Evolutionary conservation across 768 basidiomycete species (phyloP).

Genomic region (Cystofilobasidium bisporidii): DNA sequence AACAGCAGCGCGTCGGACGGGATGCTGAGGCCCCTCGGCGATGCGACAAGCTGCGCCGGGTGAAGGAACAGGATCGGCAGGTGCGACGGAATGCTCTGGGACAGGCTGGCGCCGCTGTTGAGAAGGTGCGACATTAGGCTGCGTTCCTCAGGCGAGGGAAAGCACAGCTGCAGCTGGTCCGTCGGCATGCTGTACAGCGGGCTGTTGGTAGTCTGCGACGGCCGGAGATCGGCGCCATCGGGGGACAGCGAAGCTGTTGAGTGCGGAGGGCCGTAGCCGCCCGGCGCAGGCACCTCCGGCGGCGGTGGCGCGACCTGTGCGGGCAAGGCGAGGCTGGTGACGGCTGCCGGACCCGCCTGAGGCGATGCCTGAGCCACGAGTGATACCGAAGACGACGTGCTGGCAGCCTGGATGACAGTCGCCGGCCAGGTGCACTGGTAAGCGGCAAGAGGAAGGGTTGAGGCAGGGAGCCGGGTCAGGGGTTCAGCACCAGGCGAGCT

Average conservation of each 20-base stretch:
- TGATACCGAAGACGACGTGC: too few species aligned
- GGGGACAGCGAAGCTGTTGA: too few species aligned
- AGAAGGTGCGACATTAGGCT: neutral
- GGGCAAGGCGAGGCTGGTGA: too few species aligned
- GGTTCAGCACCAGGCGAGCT: too few species aligned
- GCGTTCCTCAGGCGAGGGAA: neutral
- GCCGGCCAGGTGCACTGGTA: neutral
- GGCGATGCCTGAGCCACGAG: too few species aligned
- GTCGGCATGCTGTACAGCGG: neutral
- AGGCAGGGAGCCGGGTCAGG: neutral
- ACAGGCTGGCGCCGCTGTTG: neutral
- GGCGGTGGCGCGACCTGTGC: too few species aligned
- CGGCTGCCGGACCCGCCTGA: too few species aligned
- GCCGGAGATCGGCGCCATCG: too few species aligned
- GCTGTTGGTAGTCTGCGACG: neutral
- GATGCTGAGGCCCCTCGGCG: slow-evolving; percentile 1
- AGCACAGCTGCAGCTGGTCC: neutral
- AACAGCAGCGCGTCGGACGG: slow-evolving; percentile 11
- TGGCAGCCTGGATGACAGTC: neutral
- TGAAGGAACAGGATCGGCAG: slow-evolving; percentile 7
- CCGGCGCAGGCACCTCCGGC: too few species aligned
- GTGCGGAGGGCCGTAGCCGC: too few species aligned
- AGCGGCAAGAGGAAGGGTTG: too few species aligned
- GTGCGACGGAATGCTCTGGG: neutral
- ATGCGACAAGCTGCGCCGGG: slow-evolving; percentile 1